Base-by-base conservation (phyloP, 192 early-diverging fungal genomes). In the Helicostylum pulchrum region DNA sequence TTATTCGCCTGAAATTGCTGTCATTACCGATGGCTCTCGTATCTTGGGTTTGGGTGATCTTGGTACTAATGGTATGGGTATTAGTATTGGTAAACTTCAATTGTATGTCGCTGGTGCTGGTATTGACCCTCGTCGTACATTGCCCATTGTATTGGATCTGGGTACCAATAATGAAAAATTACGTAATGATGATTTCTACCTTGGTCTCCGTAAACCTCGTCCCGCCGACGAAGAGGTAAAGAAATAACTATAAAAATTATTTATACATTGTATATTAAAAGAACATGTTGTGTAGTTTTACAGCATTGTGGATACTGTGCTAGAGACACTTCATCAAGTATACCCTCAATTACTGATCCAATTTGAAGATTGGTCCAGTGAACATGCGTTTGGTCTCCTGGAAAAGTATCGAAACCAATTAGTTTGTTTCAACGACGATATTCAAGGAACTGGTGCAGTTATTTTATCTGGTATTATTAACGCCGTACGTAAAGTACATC, bases 361-460 rank as follows among this genome's bases (percentile, higher is more conserved):
- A 80, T 97, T 96, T 61, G 96, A 98, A 77, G 96, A 98, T 70
- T 99, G 95, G 68, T 92, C 91, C 30, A 89, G 91, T 10, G 92
- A 94, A 66, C 93, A 97, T 56, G 77, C 96, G 8, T 96, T 96
- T 71, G 88, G 83, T 8, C 78, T 94, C 36, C 75, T 98, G 54
- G 84, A 88, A 17, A 82, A 88, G 55, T 94, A 94, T 78, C 84
- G 90, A 57, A 62, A 87, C 65, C 75, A 81, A n/a, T 87, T 85
- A 46, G 83, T 91, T 59, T 91, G 87, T 74, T 99, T 99, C 75
- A 99, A 99, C 76, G 96, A 99, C 67, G 93, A 95, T 65, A 94
- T 95, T 61, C 92, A 94, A 72, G 91, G 93, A 39, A 95, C 93
- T 31, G 96, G 96, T 58, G 94, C 92, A 64, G 94, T 97, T 20